A percentile compares a stretch with the other conserved stretches of the same genome.
phyloP scores from a whole-genome alignment of 1,284 basidiomycete species.

The Irpex sp. region DNA sequence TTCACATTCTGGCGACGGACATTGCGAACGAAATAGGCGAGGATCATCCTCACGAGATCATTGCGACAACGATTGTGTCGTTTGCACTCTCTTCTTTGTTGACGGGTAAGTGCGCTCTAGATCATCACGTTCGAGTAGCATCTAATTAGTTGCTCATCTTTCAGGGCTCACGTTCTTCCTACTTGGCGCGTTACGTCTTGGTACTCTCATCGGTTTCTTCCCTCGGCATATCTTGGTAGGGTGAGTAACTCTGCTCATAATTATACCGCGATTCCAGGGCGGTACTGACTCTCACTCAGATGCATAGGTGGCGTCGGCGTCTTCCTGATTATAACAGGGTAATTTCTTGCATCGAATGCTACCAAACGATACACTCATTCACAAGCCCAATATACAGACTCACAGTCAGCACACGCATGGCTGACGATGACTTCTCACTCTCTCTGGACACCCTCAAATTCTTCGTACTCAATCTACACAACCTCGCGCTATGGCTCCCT shows the following conservation, averaged over 20 bases:
- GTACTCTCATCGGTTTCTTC: constrained; percentile 92
- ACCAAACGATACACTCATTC: background rate
- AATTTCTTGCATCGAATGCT: constrained; percentile 17
- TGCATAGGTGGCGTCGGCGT: constrained; percentile 96
- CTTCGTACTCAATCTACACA: constrained; percentile 58
- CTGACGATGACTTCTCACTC: constrained; percentile 79
- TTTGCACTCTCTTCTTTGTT: constrained; percentile 90
- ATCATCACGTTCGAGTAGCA: background rate
- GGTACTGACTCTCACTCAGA: constrained; percentile 30
- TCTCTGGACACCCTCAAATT: constrained; percentile 61
- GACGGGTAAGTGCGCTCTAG: constrained; percentile 54
- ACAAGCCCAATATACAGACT: constrained; percentile 41
- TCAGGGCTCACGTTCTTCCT: constrained; percentile 80
- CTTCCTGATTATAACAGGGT: constrained; percentile 90
- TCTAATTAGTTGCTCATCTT: constrained; percentile 4
- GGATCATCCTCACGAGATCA: constrained; percentile 66
- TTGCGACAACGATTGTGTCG: constrained; percentile 89
- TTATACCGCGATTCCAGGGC: background rate
- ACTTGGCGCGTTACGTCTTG: constrained; percentile 83
- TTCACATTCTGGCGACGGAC: constrained; percentile 84
- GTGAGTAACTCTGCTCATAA: constrained; percentile 32
- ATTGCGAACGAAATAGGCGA: constrained; percentile 77
- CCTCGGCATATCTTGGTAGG: constrained; percentile 94
- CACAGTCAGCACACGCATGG: constrained; percentile 80
- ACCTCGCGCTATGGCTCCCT: constrained; percentile 70